These are phyloP conservation scores for Boletellus emodensis DNA, from an alignment of 768 basidiomycete genomes.

Conservation along the genomic window DNA sequence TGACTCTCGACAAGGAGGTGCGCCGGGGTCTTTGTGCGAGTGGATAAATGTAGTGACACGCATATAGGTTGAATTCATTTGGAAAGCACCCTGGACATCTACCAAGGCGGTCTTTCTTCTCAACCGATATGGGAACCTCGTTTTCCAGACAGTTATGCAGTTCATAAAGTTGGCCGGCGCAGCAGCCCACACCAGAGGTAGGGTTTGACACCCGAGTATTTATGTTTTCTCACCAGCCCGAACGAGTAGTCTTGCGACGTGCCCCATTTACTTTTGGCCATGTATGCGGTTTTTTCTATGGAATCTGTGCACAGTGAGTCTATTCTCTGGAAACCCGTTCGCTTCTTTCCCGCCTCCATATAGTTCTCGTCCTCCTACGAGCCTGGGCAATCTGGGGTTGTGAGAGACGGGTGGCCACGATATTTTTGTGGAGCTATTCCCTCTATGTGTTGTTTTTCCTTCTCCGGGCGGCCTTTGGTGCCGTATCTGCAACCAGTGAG, in stretches of 20 bases:
- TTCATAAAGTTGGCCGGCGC: slow-evolving; percentile 4
- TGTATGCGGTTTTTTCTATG: neutral
- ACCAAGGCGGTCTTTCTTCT: slow-evolving; percentile 10
- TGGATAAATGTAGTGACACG: neutral
- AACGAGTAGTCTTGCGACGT: slow-evolving; percentile 5
- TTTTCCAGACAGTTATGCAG: slow-evolving; percentile 9
- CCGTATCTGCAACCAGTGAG: neutral
- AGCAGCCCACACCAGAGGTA: neutral
- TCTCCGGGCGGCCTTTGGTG: no score
- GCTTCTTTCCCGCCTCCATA: neutral
- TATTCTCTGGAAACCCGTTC: no score
- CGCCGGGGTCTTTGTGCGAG: neutral
- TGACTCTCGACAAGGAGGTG: slow-evolving; percentile 17
- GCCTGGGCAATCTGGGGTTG: slow-evolving; percentile 21
- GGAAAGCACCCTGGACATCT: slow-evolving; percentile 11
- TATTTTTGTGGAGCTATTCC: slow-evolving; percentile 5
- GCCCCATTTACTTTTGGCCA: neutral
- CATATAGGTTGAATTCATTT: slow-evolving; percentile 12
- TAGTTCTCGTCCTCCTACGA: slow-evolving; percentile 17
- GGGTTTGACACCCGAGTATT: neutral
- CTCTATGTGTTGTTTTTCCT: slow-evolving; percentile 3
- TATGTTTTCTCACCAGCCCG: no score
- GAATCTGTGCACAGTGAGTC: slow-evolving; percentile 18
- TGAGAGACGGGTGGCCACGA: neutral
- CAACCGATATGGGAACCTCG: slow-evolving; percentile 16